These are phyloP conservation scores for Mycena chlorophos DNA, from an alignment of 768 basidiomycete species.

Conservation along the genomic window DNA sequence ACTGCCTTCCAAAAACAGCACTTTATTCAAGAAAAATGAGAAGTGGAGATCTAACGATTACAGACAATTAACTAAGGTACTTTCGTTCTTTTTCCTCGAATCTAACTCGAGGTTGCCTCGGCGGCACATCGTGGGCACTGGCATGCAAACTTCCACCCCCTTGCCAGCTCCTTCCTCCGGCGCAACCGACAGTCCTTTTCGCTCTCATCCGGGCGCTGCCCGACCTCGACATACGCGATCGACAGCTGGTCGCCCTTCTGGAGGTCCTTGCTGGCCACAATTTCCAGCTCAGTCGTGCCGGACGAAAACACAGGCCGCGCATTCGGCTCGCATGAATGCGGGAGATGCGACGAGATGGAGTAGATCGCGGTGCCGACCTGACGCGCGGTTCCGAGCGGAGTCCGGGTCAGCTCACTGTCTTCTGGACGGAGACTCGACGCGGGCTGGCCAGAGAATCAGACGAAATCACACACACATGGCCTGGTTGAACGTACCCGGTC, in stretches of 20 bases:
- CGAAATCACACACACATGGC: too few relatives aligned
- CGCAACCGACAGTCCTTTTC: slow-evolving; percentile 57
- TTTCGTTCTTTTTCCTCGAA: too few relatives aligned
- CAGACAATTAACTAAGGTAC: too few relatives aligned
- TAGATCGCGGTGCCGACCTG: slow-evolving; percentile 80
- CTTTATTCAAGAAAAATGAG: too few relatives aligned
- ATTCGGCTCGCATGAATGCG: slow-evolving; percentile 74
- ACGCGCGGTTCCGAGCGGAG: slow-evolving; percentile 69
- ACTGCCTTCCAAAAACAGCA: too few relatives aligned
- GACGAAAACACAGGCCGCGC: slow-evolving; percentile 63
- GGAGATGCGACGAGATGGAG: slow-evolving; percentile 72
- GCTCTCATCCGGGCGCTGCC: slow-evolving; percentile 54
- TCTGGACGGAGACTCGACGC: slow-evolving; percentile 56
- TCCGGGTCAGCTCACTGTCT: slow-evolving; percentile 72
- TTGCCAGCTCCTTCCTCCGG: slow-evolving; percentile 69
- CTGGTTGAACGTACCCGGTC: slow-evolving; percentile 66
- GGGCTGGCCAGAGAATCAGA: slow-evolving; percentile 42
- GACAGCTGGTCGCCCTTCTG: slow-evolving; percentile 77
- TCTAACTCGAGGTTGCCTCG: slow-evolving; percentile 42
- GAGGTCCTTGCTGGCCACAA: slow-evolving; percentile 65
- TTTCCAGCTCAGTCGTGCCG: slow-evolving; percentile 68
- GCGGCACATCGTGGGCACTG: slow-evolving; percentile 61
- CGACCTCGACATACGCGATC: slow-evolving; percentile 73
- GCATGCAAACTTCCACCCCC: slow-evolving; percentile 84
- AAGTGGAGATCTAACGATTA: too few relatives aligned